phyloP scores from a whole-genome alignment of 306 rosid genomes.

The Quillaja saponaria region DNA sequence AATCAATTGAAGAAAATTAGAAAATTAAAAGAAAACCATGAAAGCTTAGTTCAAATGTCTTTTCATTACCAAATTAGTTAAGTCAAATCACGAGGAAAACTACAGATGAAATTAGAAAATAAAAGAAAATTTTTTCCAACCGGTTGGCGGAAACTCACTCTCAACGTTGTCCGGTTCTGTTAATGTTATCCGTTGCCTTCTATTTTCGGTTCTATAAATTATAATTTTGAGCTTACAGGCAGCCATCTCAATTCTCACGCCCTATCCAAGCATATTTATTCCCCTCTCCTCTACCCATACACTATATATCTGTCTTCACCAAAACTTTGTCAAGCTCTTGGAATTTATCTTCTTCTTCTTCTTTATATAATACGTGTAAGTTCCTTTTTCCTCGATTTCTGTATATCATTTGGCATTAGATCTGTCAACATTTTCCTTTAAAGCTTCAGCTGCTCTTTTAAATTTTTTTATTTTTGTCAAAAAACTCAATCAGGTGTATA shows the following conservation, averaged over 20 bases:
- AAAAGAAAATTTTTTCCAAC: too few species aligned
- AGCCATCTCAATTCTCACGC: not conserved
- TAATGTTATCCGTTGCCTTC: conserved; percentile 38
- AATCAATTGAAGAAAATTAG: too few species aligned
- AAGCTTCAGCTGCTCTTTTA: not conserved
- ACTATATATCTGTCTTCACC: conserved; percentile 8
- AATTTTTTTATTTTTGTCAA: not conserved
- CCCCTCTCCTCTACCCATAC: not conserved
- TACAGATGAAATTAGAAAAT: too few species aligned
- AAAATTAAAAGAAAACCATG: too few species aligned
- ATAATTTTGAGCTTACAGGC: not conserved
- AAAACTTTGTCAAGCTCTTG: conserved; percentile 10
- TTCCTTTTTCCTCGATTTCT: not conserved
- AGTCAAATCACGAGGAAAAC: too few species aligned
- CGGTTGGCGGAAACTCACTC: conserved; percentile 5
- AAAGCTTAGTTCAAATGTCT: too few species aligned
- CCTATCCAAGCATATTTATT: conserved; percentile 1
- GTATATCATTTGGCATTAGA: conserved; percentile 14
- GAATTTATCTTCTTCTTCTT: not conserved
- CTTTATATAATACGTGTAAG: conserved; percentile 28
- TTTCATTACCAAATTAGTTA: too few species aligned
- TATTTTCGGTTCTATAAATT: conserved; percentile 43
- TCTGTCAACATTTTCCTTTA: conserved; percentile 32
- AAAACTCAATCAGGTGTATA: not conserved
- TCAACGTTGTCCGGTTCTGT: conserved; percentile 40